Base-by-base conservation (phyloP, 768 basidiomycete genomes). In the Asterophora parasitica region DNA sequence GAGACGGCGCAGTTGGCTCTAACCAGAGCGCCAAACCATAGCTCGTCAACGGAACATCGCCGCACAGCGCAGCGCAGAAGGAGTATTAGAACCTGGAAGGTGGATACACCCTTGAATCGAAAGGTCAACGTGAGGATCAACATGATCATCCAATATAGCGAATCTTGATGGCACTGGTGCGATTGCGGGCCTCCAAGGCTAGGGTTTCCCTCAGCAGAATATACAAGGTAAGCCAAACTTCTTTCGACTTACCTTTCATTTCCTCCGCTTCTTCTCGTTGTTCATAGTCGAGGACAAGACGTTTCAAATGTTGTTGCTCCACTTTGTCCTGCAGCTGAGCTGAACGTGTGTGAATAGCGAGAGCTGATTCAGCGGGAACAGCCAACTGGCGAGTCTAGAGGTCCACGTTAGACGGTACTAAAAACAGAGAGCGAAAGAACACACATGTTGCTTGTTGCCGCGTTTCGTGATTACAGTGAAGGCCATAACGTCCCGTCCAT, bases 271-370 rank as follows among this genome's bases (percentile, higher is more conserved):
- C 90, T 64, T 92, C 91, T 28, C 85, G 85, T 58, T 92, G 90
- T 60, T 92, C 91, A 53, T 92, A 93, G 62, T 92, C 79, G 44
- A 95, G 77, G 3, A 96, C 96, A 15, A 98, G 77, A n/a, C 85
- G 82, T 71, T 99, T 99, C 56, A 99, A 71, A 52, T 97, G 91
- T 65, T 98, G 92, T 57, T 98, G 95, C 62, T 99, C 96, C 6
- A 90, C 92, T 67, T 86, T 90, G 66, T 94, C 92, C 62, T 93
- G 92, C 52, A 90, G 71, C 60, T 97, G 96, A 35, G 96, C 91
- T 2, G 88, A 81, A 26, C 86, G 82, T 1, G 93, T 94, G 58
- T 96, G 92, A 42, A 93, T 76, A 0, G 95, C 96, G 26, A 99
- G 74, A 2, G 92, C 75, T 7, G 95, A 92, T 55, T 81, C 85